These are phyloP conservation scores for Canavalia ensiformis DNA, from an alignment of 306 rosid genomes.

Conservation along the genomic window DNA sequence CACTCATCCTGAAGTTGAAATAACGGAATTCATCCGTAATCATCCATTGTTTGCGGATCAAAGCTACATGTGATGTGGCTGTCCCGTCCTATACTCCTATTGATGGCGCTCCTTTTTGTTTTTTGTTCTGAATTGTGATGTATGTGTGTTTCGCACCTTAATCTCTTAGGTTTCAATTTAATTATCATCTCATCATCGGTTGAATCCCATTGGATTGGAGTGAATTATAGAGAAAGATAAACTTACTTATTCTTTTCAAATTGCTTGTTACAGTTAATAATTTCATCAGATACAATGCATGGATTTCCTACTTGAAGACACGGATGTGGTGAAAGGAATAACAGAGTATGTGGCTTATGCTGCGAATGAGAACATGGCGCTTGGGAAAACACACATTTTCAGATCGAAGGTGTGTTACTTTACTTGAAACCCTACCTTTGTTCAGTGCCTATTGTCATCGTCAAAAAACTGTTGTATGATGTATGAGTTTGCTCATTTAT, in stretches of 20 bases:
- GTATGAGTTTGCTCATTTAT: too few species aligned
- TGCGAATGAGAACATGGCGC: conserved; percentile 80
- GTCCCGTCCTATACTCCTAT: not conserved
- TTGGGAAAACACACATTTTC: conserved; percentile 50
- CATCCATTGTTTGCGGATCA: not conserved
- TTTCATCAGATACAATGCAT: conserved; percentile 78
- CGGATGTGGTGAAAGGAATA: conserved; percentile 75
- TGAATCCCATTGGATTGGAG: too few species aligned
- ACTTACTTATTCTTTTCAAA: not conserved
- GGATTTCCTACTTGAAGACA: conserved; percentile 84
- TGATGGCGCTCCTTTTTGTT: not conserved
- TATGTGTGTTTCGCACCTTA: not conserved
- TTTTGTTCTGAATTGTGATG: conserved; percentile 19
- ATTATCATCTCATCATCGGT: not conserved
- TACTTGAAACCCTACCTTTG: too few species aligned
- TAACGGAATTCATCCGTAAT: too few species aligned
- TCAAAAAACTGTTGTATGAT: too few species aligned
- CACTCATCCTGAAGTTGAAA: too few species aligned
- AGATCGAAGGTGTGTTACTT: too few species aligned
- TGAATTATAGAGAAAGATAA: too few species aligned
- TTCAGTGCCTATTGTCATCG: too few species aligned
- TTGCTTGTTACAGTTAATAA: not conserved
- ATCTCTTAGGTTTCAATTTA: too few species aligned
- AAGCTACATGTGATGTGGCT: not conserved
- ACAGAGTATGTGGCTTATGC: conserved; percentile 79